Percentiles rank a stretch among this genome's conserved stretches.
Conservation (phyloP, 116 monocot genomes). For the Zostera marina region DNA sequence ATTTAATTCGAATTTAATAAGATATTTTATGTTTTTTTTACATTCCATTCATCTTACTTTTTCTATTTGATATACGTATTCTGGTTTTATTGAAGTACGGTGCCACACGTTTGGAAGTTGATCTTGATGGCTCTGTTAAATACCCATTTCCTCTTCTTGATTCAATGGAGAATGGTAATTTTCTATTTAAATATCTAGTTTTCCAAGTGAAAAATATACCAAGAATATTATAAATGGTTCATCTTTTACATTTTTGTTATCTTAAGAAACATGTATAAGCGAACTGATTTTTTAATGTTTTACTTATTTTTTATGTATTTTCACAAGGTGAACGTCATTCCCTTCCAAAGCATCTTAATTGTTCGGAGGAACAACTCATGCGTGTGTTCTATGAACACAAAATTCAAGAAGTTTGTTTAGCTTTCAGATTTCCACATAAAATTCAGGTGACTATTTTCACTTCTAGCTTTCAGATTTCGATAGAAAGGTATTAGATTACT, state of each 20-base stretch:
- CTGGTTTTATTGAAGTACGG: slow-evolving; percentile 41
- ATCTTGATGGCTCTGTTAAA: slow-evolving; percentile 68
- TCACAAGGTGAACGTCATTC: slow-evolving; percentile 32
- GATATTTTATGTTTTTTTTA: neutral
- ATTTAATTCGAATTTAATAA: neutral
- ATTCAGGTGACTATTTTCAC: slow-evolving; percentile 45
- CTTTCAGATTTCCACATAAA: slow-evolving; percentile 89
- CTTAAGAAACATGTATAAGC: neutral
- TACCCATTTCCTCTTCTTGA: slow-evolving; percentile 45
- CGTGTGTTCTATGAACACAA: slow-evolving; percentile 88
- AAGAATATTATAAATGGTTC: neutral
- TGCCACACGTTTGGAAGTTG: slow-evolving; percentile 55
- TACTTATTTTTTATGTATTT: neutral
- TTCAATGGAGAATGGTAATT: slow-evolving; percentile 41
- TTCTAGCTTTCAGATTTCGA: neutral
- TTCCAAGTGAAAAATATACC: neutral
- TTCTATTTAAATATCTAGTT: neutral
- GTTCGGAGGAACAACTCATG: slow-evolving; percentile 75
- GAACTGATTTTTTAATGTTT: neutral
- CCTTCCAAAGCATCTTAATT: slow-evolving; percentile 51
- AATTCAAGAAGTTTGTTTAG: slow-evolving; percentile 96
- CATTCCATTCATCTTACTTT: neutral
- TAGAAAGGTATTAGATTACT: neutral
- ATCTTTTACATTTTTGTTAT: neutral
- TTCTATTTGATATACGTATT: slow-evolving; percentile 2